Percentiles rank a stretch among this genome's conserved stretches.
Evolutionary conservation across 208 protist species (phyloP).

Genomic region (Acanthamoeba sp.): DNA sequence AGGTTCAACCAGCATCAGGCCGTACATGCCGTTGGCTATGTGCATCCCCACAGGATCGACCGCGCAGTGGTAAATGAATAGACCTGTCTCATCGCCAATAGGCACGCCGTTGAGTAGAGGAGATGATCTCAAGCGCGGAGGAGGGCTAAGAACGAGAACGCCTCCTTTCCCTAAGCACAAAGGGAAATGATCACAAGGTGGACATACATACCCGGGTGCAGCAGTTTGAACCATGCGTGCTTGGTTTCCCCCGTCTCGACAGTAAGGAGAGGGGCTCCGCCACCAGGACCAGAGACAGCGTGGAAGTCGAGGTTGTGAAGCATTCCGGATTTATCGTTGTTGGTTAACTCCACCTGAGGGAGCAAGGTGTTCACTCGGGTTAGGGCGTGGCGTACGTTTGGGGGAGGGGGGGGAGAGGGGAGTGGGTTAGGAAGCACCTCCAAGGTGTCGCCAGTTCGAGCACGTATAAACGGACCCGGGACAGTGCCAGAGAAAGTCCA

Average conservation of each 20-base stretch:
- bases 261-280: constrained; percentile 41
- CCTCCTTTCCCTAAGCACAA: too few relatives aligned
- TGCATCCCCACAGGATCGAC: constrained; percentile 67
- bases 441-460: constrained; percentile 66
- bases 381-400: too few relatives aligned
- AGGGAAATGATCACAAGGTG: too few relatives aligned
- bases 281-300: constrained; percentile 46
- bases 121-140: not conserved
- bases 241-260: constrained; percentile 57
- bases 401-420: too few relatives aligned
- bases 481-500: constrained; percentile 72
- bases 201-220: constrained; percentile 42
- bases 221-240: constrained; percentile 57
- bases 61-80: constrained; percentile 78
- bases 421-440: constrained; percentile 22
- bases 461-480: constrained; percentile 69
- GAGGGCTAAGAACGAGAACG: too few relatives aligned
- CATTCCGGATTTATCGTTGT: constrained; percentile 62
- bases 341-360: constrained; percentile 9
- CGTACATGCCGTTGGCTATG: constrained; percentile 78
- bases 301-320: constrained; percentile 72
- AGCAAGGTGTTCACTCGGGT: too few relatives aligned
- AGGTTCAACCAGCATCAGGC: constrained; percentile 71
- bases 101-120: not conserved
- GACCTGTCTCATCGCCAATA: constrained; percentile 55